Conservation (phyloP, 1,284 basidiomycete species). For the Phenoliferia sp. region DNA sequence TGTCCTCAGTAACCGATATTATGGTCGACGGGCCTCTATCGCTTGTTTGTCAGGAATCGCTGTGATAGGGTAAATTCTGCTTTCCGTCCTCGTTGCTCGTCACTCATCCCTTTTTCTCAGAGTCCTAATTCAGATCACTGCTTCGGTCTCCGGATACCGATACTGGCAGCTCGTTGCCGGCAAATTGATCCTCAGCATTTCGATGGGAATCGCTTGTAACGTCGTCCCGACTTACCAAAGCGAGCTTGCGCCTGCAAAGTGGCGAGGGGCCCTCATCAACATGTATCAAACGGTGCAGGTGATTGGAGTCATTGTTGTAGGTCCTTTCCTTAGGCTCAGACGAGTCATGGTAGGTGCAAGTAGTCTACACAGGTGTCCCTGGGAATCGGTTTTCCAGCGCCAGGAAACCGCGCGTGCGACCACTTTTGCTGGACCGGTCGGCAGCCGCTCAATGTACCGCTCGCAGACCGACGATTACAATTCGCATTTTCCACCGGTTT, state of each 20-base stretch:
- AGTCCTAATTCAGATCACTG: slow-evolving; percentile 30
- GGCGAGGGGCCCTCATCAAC: slow-evolving; percentile 31
- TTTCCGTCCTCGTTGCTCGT: neutral
- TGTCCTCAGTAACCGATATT: slow-evolving; percentile 8
- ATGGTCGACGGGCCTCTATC: slow-evolving; percentile 27
- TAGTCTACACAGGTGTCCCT: no score
- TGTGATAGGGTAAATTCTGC: slow-evolving; percentile 19
- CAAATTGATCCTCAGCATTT: slow-evolving; percentile 14
- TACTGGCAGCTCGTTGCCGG: slow-evolving; percentile 34
- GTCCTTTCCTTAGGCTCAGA: no score
- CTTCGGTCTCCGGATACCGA: slow-evolving; percentile 17
- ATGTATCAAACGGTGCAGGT: slow-evolving; percentile 27
- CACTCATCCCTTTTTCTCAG: neutral
- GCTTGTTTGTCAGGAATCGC: slow-evolving; percentile 23
- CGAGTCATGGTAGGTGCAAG: no score
- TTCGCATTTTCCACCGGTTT: no score
- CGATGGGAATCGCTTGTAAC: slow-evolving; percentile 11
- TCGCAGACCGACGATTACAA: no score
- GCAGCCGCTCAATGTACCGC: no score
- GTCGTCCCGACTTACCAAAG: slow-evolving; percentile 32
- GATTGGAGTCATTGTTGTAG: neutral
- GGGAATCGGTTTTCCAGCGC: no score
- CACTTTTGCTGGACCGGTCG: no score
- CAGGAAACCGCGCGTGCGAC: no score
- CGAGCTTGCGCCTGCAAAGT: slow-evolving; percentile 24